Evolutionary conservation across 2,329 filamentous ascomycete species (phyloP), one percentile per base, ranked within the genome.

Genomic region (Alternaria sp.): DNA sequence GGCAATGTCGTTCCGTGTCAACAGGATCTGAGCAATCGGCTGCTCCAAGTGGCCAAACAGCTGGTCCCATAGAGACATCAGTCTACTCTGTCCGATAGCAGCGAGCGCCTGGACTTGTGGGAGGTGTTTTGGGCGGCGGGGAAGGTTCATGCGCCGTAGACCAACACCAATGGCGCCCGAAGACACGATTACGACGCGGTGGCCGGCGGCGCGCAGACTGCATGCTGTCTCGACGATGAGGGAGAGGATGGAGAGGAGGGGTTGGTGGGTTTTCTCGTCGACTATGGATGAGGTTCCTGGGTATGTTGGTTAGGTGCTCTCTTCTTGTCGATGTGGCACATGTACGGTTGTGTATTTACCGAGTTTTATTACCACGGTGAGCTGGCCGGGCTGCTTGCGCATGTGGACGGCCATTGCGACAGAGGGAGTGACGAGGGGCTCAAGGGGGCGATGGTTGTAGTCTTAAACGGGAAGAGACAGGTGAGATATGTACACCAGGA

Each of bases 281-380:
- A 99, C 94, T 71, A 99, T 98, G n/a, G 96, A 98, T 81, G 94
- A 97, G 50, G 96, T 98, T 74, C 96, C 96, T 99, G 71, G 11
- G 56, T 54, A 55, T 61, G 68, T 76, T 71, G 74, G 74, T 78
- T 72, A 74, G 74, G 71, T 57, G 64, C 63, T 70, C 70, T 69
- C 65, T 61, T 64, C 63, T 60, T 62, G 28, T 56, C 58, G 67
- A 63, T 43, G 25, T 33, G 62, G 68, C 64, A 63, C 51, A 28
- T 67, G 63, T 77, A 78, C 75, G 71, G 67, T 69, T 61, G 53
- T 60, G 56, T 54, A 72, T 72, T 72, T 86, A 96, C 93, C 93
- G 68, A 96, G 87, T 84, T 96, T 96, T 75, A 96, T 95, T 73
- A 96, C 92, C 67, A 96, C 88, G 58, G 90, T 93, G 70, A 93